Percentiles rank a stretch among this genome's conserved stretches.
phyloP scores from a whole-genome alignment of 768 basidiomycete species.

The Gymnopilus junonius region DNA sequence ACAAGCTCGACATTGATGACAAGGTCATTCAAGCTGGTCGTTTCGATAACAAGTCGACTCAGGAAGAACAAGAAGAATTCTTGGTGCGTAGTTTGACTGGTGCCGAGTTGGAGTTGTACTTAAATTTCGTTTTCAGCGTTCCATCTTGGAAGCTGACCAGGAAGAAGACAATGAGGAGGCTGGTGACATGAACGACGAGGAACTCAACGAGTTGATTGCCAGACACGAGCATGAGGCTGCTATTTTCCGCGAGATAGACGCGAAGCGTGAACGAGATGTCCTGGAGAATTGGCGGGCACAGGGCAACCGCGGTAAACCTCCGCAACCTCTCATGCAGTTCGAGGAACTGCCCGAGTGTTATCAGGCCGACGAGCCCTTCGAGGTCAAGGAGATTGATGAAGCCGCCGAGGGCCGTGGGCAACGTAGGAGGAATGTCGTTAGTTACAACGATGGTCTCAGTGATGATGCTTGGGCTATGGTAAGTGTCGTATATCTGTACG shows the following conservation, averaged over 20 bases:
- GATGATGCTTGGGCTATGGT: conserved; percentile 95
- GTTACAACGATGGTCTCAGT: conserved; percentile 91
- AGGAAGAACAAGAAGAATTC: conserved; percentile 96
- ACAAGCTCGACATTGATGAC: conserved; percentile 98
- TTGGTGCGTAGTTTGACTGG: conserved; percentile 56
- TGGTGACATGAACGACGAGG: conserved; percentile 92
- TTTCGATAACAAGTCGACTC: conserved; percentile 98
- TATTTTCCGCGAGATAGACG: conserved; percentile 84
- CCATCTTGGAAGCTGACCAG: conserved; percentile 88
- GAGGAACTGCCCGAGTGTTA: conserved; percentile 95
- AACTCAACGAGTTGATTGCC: conserved; percentile 91
- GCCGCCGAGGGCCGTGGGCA: conserved; percentile 83
- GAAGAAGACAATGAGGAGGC: conserved; percentile 90
- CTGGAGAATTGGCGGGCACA: conserved; percentile 68
- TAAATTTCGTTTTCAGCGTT: conserved; percentile 55
- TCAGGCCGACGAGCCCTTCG: conserved; percentile 82
- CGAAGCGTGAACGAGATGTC: conserved; percentile 72
- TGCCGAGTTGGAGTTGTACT: background rate
- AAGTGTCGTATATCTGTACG: conserved; percentile 26
- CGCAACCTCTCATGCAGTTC: conserved; percentile 76
- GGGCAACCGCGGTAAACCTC: conserved; percentile 81
- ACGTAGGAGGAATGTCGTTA: conserved; percentile 80
- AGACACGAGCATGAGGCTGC: conserved; percentile 79
- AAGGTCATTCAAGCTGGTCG: conserved; percentile 99
- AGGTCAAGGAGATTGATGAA: conserved; percentile 61